Evolutionary conservation across 306 rosid genomes (phyloP), one percentile per base, ranked within the genome.

Genomic region (Ormosia emarginata): DNA sequence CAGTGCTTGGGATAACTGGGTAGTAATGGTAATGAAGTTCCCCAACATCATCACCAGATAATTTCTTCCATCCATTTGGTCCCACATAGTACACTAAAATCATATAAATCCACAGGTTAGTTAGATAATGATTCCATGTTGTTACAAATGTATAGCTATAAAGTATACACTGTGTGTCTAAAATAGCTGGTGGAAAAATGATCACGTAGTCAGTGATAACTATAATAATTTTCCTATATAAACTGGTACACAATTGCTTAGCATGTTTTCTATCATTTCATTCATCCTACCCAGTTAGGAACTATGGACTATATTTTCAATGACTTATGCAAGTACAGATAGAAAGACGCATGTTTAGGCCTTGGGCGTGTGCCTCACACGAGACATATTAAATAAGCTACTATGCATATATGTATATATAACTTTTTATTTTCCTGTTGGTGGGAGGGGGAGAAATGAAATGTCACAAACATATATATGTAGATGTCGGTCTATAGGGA

Each of bases 11-110:
- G 39, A 73, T 81, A 18, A 89, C 97, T 11, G 92, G 97, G 77
- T 89, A 80, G 86, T 94, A 94, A 6, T 81, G 66, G 83, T 94
- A 90, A 78, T 94, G 94, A 30, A 94, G 97, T 56, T 94, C 98
- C 15, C 98, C 97, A 7, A 94, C 97, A 83, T 91, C 97, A 71
- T 90, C 98, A 30, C 98, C 97, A 7, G 98, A 87, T 13, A 92
- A 84, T 86, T 94, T 94, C 87, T 91, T 91, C 98, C 97, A 92
- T 79, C 97, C 98, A 41, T 79, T 77, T 33, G 93, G 90, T 74
- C 98, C 98, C 57, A 91, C 98, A 13, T 91, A 67, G 84, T 92
- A 94, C 34, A 94, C 98, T 92, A 7, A 36, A 55, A 69, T 32
- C 87, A 79, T 17, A 53, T 3, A 82, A 82, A 86, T 69, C 52